Evolutionary conservation across 305 asterid genomes (phyloP).

Genomic region (Solanum hybrid): DNA sequence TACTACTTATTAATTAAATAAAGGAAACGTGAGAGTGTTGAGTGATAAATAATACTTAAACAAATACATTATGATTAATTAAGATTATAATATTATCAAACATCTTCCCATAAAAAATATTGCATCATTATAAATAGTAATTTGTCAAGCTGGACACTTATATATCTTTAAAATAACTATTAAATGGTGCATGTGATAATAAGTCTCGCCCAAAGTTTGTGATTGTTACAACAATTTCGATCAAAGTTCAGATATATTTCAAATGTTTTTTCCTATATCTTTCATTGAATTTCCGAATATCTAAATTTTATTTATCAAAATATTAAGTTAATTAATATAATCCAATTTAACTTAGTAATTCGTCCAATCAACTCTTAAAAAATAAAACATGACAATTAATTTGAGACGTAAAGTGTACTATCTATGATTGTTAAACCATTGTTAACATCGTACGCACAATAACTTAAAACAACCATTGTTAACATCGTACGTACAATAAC

Average conservation of each 20-base stretch:
- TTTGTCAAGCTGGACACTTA: too few relatives aligned
- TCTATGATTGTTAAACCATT: background rate
- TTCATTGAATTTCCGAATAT: background rate
- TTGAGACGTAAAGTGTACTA: background rate
- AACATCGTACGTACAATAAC: too few relatives aligned
- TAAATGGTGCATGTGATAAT: too few relatives aligned
- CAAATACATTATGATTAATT: background rate
- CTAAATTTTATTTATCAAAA: background rate
- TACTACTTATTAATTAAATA: background rate
- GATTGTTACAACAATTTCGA: too few relatives aligned
- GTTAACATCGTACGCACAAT: background rate
- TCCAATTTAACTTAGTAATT: background rate
- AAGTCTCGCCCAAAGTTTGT: too few relatives aligned
- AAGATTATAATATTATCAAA: background rate
- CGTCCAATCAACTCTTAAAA: accelerated
- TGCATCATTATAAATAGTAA: too few relatives aligned
- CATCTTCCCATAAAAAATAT: background rate
- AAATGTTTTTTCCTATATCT: too few relatives aligned
- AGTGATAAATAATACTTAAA: background rate
- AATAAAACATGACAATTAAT: background rate
- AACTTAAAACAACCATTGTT: background rate
- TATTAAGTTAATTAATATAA: background rate
- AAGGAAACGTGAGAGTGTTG: background rate
- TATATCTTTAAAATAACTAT: too few relatives aligned
- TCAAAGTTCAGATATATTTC: too few relatives aligned